These are phyloP conservation scores for Fusarium lateritium DNA, from an alignment of 2,329 filamentous ascomycete genomes.

Conservation along the genomic window DNA sequence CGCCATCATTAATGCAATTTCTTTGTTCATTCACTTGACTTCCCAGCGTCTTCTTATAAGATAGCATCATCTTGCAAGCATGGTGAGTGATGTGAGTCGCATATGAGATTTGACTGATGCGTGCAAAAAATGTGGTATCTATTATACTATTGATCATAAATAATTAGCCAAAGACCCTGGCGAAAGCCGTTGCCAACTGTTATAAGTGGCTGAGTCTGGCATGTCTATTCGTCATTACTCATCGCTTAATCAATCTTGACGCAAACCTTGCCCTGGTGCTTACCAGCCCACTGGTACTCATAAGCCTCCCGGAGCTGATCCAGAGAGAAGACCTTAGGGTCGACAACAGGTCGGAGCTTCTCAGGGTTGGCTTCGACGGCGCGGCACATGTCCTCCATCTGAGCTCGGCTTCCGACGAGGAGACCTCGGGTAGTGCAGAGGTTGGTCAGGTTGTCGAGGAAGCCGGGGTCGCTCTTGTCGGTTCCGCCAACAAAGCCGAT, in stretches of 20 bases:
- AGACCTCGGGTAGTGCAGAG: conserved; percentile 62
- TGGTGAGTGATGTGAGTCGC: no score
- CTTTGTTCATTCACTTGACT: not conserved
- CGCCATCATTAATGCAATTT: conserved; percentile 3
- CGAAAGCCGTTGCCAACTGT: not conserved
- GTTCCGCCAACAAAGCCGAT: conserved; percentile 56
- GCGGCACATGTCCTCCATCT: conserved; percentile 67
- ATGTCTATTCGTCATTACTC: conserved; percentile 7
- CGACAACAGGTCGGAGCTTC: conserved; percentile 62
- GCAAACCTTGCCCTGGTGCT: conserved; percentile 59
- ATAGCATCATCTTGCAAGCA: no score
- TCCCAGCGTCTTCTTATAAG: not conserved
- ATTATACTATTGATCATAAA: conserved; percentile 19
- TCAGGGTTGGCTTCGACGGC: conserved; percentile 64
- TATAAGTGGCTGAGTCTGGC: not conserved
- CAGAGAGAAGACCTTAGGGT: conserved; percentile 61
- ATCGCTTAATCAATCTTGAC: conserved; percentile 50
- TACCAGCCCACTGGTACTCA: conserved; percentile 57
- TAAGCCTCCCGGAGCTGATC: conserved; percentile 62
- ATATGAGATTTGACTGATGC: not conserved
- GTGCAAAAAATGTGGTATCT: conserved; percentile 29
- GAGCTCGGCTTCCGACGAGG: conserved; percentile 61
- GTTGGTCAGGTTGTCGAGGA: conserved; percentile 52
- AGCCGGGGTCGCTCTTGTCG: conserved; percentile 49
- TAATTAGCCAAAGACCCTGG: not conserved